phyloP scores from a whole-genome alignment of 2,329 filamentous ascomycete genomes.

The Madurella mycetomatis region DNA sequence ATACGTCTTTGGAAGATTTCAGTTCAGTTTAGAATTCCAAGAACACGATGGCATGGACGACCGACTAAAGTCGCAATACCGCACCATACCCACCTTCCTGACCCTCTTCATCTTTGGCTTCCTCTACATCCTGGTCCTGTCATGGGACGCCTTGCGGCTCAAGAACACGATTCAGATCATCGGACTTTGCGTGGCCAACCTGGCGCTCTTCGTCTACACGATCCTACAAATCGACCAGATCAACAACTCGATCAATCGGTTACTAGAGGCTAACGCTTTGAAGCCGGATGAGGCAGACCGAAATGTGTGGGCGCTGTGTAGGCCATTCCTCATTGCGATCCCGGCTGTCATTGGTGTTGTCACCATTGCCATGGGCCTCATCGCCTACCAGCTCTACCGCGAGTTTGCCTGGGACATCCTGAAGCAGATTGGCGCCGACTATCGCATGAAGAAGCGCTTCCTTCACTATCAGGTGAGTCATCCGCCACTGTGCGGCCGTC shows the following conservation, averaged over 20 bases:
- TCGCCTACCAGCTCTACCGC: conserved; percentile 94
- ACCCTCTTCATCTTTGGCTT: conserved; percentile 97
- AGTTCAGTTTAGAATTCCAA: conserved; percentile 50
- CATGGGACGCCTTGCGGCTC: conserved; percentile 87
- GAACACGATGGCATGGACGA: conserved; percentile 30
- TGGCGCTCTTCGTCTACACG: conserved; percentile 87
- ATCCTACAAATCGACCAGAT: conserved; percentile 93
- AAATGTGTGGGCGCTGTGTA: conserved; percentile 64
- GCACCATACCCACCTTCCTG: conserved; percentile 88
- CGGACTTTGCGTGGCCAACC: conserved; percentile 86
- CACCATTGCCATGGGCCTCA: conserved; percentile 67
- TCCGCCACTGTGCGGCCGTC: background rate
- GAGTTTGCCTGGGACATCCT: conserved; percentile 99
- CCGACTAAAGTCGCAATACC: conserved; percentile 51
- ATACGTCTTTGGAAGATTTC: conserved; percentile 87
- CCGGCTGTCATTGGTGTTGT: conserved; percentile 76
- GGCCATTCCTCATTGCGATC: conserved; percentile 77
- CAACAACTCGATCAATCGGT: conserved; percentile 59
- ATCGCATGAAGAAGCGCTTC: conserved; percentile 94
- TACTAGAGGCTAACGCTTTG: conserved; percentile 47
- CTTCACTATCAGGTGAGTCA: conserved; percentile 81
- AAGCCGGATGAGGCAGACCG: conserved; percentile 25
- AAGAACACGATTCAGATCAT: conserved; percentile 99
- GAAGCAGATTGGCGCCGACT: conserved; percentile 96
- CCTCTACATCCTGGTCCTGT: conserved; percentile 81